phyloP scores from a whole-genome alignment of 495 filamentous ascomycete species.

The Tricharina praecox region DNA sequence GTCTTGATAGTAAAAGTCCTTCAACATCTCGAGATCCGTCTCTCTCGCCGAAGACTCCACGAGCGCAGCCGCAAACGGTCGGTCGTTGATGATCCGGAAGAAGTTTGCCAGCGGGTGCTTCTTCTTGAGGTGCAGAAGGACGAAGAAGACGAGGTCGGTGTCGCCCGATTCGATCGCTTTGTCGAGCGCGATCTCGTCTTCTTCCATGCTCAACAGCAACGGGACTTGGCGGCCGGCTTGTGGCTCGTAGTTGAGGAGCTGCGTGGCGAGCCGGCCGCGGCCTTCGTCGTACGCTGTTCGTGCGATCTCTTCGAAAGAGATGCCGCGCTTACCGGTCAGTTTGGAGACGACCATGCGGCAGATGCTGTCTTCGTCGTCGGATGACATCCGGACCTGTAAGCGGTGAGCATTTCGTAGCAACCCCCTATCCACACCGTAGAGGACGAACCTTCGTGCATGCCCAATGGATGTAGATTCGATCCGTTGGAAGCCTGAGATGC shows the following conservation, averaged over 20 bases:
- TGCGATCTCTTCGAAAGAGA: slow-evolving; percentile 88
- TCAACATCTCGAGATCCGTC: slow-evolving; percentile 68
- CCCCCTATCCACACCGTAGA: too few relatives aligned
- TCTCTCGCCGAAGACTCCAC: slow-evolving; percentile 66
- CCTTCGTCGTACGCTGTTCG: slow-evolving; percentile 93
- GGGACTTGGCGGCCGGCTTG: slow-evolving; percentile 90
- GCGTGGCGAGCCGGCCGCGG: slow-evolving; percentile 64
- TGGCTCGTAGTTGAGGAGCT: slow-evolving; percentile 82
- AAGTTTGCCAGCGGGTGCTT: slow-evolving; percentile 81
- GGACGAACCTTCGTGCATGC: slow-evolving; percentile 66
- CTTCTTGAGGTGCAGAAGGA: slow-evolving; percentile 74
- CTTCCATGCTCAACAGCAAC: slow-evolving; percentile 84
- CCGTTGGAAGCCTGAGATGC: slow-evolving; percentile 70
- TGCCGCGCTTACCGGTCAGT: slow-evolving; percentile 68
- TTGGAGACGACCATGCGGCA: slow-evolving; percentile 76
- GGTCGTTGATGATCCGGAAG: slow-evolving; percentile 77
- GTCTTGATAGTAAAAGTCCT: slow-evolving; percentile 95
- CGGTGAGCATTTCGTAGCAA: too few relatives aligned
- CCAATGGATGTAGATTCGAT: slow-evolving; percentile 91
- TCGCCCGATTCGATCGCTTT: slow-evolving; percentile 95
- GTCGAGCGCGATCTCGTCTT: slow-evolving; percentile 87
- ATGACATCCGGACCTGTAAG: slow-evolving; percentile 39
- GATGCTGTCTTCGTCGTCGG: slow-evolving; percentile 73
- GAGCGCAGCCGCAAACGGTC: slow-evolving; percentile 73
- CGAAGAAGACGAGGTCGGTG: slow-evolving; percentile 77